Conservation (phyloP, 176 grass and related monocot species). For the Juncus inflexus region DNA sequence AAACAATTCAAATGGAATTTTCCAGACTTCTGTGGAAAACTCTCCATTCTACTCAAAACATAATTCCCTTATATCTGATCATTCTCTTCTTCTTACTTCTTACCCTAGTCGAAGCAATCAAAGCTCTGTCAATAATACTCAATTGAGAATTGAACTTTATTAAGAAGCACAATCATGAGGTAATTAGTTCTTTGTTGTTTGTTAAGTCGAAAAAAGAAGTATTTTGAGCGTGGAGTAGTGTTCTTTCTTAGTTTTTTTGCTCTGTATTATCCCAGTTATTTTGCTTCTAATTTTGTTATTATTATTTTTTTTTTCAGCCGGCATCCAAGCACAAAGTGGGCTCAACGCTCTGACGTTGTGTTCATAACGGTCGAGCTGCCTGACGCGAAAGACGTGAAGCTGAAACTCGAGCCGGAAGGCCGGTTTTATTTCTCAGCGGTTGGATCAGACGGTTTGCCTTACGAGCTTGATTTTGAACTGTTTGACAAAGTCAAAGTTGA, state of each 20-base stretch:
- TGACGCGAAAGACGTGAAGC: slow-evolving; percentile 88
- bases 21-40: slow-evolving; percentile 22
- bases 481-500: slow-evolving; percentile 75
- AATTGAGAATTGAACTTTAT: too few relatives aligned
- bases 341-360: slow-evolving; percentile 63
- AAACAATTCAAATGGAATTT: neutral
- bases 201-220: neutral
- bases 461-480: slow-evolving; percentile 74
- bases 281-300: neutral
- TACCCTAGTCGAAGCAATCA: too few relatives aligned
- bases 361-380: slow-evolving; percentile 74
- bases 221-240: neutral
- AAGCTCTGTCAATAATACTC: too few relatives aligned
- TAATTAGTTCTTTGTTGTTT: slow-evolving; percentile 2
- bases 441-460: slow-evolving; percentile 40
- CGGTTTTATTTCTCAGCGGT: slow-evolving; percentile 65
- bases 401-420: slow-evolving; percentile 70
- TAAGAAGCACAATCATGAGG: neutral
- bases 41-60: slow-evolving; percentile 11
- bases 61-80: neutral
- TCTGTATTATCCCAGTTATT: neutral
- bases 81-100: neutral
- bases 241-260: neutral
- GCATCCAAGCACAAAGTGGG: slow-evolving; percentile 89
- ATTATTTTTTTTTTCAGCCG: slow-evolving; percentile 40